Conservation (phyloP, 352 stramenopile species). For the Phytophthora foliorum region DNA sequence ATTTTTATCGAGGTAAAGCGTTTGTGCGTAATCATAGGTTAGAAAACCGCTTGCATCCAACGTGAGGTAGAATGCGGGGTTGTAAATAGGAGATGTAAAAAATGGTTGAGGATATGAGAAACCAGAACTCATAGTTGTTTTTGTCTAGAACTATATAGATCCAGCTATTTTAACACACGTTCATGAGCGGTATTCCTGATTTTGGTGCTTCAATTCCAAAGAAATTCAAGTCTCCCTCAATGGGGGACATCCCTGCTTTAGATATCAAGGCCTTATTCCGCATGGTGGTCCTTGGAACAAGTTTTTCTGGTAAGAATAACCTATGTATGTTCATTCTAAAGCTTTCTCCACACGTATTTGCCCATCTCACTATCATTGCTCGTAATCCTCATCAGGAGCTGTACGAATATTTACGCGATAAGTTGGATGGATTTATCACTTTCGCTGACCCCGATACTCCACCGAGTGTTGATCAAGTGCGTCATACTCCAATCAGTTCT, state of each 20-base stretch:
- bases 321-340: slow-evolving; percentile 15
- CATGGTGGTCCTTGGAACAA: slow-evolving; percentile 11
- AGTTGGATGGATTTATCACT: slow-evolving; percentile 12
- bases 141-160: slow-evolving; percentile 18
- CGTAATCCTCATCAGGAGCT: slow-evolving; percentile 15
- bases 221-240: neutral
- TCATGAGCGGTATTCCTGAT: slow-evolving; percentile 20
- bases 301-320: slow-evolving; percentile 14
- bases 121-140: slow-evolving; percentile 9
- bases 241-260: neutral
- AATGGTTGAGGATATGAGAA: slow-evolving; percentile 11
- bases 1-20: too few relatives aligned
- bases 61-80: too few relatives aligned
- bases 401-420: slow-evolving; percentile 4
- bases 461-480: slow-evolving; percentile 5
- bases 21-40: too few relatives aligned
- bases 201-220: slow-evolving; percentile 7
- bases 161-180: neutral
- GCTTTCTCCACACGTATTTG: slow-evolving; percentile 12
- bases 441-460: slow-evolving; percentile 8
- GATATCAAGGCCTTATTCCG: slow-evolving; percentile 7
- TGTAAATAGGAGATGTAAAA: too few relatives aligned
- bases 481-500: neutral
- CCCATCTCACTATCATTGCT: slow-evolving; percentile 17
- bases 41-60: too few relatives aligned